These are phyloP conservation scores for Tolypocladium capitatum DNA, from an alignment of 2,329 filamentous ascomycete genomes.

Conservation along the genomic window DNA sequence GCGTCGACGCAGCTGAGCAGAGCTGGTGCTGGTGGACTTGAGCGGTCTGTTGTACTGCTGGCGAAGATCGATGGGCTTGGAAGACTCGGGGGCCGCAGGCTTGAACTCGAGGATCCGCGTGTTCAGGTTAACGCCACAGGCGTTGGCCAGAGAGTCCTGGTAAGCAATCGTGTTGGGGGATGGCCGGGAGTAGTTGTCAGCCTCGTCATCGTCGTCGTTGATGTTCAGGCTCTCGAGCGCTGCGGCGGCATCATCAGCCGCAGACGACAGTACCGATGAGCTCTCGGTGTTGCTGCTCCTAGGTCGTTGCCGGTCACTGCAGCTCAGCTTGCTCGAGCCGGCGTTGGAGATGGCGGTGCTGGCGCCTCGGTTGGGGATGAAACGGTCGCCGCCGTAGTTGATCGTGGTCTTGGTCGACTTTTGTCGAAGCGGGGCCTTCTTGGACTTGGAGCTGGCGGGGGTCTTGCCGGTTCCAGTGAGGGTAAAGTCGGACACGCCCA, in stretches of 20 bases:
- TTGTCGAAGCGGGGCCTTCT: conserved; percentile 38
- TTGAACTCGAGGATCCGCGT: conserved; percentile 97
- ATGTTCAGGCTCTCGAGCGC: conserved; percentile 71
- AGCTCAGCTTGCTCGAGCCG: conserved; percentile 71
- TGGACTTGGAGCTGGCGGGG: conserved; percentile 42
- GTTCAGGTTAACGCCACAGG: conserved; percentile 85
- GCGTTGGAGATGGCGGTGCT: conserved; percentile 78
- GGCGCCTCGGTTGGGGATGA: conserved; percentile 86
- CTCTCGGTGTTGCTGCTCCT: conserved; percentile 59
- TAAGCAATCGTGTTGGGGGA: conserved; percentile 84
- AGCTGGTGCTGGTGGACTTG: conserved; percentile 58
- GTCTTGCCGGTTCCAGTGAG: conserved; percentile 74
- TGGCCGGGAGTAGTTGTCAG: conserved; percentile 57
- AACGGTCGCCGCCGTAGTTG: conserved; percentile 74
- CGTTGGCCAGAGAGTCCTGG: conserved; percentile 78
- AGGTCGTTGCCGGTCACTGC: conserved; percentile 54
- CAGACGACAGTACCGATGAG: conserved; percentile 63
- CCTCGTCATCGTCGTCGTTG: conserved; percentile 59
- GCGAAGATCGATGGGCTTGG: conserved; percentile 92
- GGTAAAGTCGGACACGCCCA: conserved; percentile 85
- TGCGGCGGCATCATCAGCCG: conserved; percentile 66
- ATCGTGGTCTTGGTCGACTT: conserved; percentile 66
- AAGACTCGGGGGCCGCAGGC: conserved; percentile 93
- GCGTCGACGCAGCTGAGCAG: conserved; percentile 79
- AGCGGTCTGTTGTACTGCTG: conserved; percentile 97